Base-by-base conservation (phyloP, 139 green algal genomes). In the Klebsormidium nitens region DNA sequence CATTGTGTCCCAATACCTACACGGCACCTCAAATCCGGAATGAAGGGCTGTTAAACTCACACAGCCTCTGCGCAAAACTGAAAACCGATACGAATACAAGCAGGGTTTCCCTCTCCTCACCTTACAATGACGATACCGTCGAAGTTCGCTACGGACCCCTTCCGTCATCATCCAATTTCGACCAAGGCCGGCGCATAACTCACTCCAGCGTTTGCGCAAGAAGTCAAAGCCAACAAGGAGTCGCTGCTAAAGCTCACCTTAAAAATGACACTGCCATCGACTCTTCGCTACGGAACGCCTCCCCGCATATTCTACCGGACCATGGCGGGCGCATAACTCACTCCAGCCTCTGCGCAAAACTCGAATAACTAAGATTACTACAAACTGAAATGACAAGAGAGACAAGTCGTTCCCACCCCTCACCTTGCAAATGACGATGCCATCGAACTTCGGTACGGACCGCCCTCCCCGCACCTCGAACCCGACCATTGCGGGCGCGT, bases 401-500 rank as follows among this genome's bases (percentile, higher is more conserved):
- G 6, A 67, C 6, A 6, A 67, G 28, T 11, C 8, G 59, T 59
- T 26, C 5, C 17, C 28, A 64, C 28, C 14, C 69, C 63, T 66
- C 63, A 78, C 72, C 17, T 80, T 23, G 34, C 56, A 76, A 19
- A 80, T 46, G 29, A 80, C 58, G 19, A 81, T 32, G 28, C 73
- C 73, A 8, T 80, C 72, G 32, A 74, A 80, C 19, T 56, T 69
- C 8, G 73, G 73, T 32, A 69, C 66, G 23, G 56, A 75, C n/a
- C 42, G 65, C 11, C 73, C 72, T 1, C 74, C 67, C 26, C 40
- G 52, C 34, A 70, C n/a, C 73, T 80, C 73, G 36, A 80, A 80
- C 50, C 64, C 64, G 31, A 80, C 73, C 73, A 80, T 82, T 0
- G 73, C 73, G 5, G 72, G 71, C 31, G 73, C 73, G 65, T 75